These are phyloP conservation scores for Phytopythium delawarense DNA, from an alignment of 352 stramenopile species.

Conservation along the genomic window DNA sequence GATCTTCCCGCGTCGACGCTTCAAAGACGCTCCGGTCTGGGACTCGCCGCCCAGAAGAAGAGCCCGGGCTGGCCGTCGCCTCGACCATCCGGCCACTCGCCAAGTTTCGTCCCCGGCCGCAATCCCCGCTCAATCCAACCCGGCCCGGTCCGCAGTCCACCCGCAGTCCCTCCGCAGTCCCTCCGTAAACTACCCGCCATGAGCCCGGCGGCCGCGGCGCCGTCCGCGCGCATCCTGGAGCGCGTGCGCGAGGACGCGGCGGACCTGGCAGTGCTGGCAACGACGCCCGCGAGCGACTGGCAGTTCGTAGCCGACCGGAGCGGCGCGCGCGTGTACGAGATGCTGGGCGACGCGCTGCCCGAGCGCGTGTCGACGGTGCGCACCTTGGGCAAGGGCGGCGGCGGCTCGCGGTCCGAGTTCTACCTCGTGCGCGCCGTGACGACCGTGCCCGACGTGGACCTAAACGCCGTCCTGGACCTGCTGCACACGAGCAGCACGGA, in stretches of 20 bases:
- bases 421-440: constrained; percentile 55
- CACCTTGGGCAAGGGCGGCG: constrained; percentile 31
- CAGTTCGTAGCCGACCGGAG: constrained; percentile 49
- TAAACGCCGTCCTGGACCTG: constrained; percentile 34
- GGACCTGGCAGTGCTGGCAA: constrained; percentile 51
- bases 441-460: constrained; percentile 28
- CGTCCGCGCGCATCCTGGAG: constrained; percentile 56
- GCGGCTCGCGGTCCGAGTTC: constrained; percentile 44
- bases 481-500: constrained; percentile 32
- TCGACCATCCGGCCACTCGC: not conserved
- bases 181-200: constrained; percentile 13
- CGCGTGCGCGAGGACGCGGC: constrained; percentile 51
- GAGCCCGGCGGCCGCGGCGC: constrained; percentile 43
- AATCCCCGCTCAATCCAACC: not conserved
- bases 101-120: not conserved
- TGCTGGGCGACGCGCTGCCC: constrained; percentile 42
- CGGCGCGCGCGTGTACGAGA: constrained; percentile 44
- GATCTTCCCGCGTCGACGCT: not conserved
- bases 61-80: too few relatives aligned
- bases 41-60: too few relatives aligned
- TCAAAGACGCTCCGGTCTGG: not conserved
- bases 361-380: constrained; percentile 26
- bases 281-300: constrained; percentile 33
- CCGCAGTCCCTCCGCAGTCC: not conserved
- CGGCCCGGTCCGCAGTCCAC: not conserved